Evolutionary conservation across 2,329 filamentous ascomycete species (phyloP).

Genomic region (Lojkania enalia): DNA sequence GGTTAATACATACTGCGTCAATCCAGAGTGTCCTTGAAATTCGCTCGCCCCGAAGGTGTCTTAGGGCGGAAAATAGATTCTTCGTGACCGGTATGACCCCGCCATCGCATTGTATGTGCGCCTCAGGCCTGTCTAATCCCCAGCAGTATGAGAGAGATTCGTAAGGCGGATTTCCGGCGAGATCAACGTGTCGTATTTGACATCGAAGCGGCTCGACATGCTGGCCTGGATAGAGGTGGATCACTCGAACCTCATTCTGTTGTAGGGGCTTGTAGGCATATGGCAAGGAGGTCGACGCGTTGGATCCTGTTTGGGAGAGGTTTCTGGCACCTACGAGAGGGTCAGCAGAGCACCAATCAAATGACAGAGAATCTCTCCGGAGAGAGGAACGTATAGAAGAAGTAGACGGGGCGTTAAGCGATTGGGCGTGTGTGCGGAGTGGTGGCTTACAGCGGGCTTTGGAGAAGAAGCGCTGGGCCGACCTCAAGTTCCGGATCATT

Average conservation of each 20-base stretch:
- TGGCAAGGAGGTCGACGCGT: neutral
- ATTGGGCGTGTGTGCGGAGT: neutral
- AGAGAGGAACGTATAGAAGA: neutral
- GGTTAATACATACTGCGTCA: conserved; percentile 23
- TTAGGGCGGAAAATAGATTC: conserved; percentile 13
- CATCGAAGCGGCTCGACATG: conserved; percentile 4
- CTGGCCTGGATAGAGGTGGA: conserved; percentile 4
- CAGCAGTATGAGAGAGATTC: conserved; percentile 17
- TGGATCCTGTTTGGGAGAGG: neutral
- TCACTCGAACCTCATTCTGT: conserved; percentile 3
- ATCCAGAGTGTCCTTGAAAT: conserved; percentile 12
- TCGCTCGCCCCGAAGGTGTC: conserved; percentile 6
- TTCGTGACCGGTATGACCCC: conserved; percentile 7
- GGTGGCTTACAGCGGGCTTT: neutral
- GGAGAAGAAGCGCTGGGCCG: neutral
- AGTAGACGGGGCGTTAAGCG: neutral
- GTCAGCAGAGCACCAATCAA: too few relatives aligned
- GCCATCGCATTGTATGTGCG: conserved; percentile 3
- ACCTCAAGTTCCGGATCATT: conserved; percentile 4
- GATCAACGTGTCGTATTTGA: neutral
- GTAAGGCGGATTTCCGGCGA: conserved; percentile 6
- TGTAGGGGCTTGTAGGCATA: conserved; percentile 2
- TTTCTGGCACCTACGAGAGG: too few relatives aligned
- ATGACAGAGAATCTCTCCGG: too few relatives aligned
- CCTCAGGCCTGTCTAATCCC: conserved; percentile 8